Percentiles rank a stretch among this genome's conserved stretches.
phyloP scores from a whole-genome alignment of 352 stramenopile genomes.

The Phytophthora megakarya region DNA sequence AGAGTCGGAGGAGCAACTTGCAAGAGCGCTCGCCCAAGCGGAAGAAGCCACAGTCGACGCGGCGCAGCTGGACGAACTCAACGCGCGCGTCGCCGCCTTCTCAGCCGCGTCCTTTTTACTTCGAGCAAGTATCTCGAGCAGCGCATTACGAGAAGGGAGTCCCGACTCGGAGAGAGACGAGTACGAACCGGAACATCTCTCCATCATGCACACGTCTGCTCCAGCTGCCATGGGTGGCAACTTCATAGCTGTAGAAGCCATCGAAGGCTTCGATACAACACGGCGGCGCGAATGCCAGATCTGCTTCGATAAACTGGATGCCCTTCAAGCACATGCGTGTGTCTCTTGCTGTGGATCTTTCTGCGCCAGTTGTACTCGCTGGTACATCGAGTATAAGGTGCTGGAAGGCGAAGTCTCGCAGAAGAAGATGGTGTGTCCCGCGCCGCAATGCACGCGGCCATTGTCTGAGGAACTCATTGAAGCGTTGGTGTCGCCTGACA shows the following conservation, averaged over 20 bases:
- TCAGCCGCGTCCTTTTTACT: constrained; percentile 46
- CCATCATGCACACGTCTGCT: constrained; percentile 22
- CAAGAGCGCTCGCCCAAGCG: constrained; percentile 24
- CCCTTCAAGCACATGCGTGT: constrained; percentile 52
- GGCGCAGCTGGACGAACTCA: constrained; percentile 46
- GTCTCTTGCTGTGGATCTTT: constrained; percentile 48
- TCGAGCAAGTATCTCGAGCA: constrained; percentile 54
- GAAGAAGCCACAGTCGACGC: constrained; percentile 24
- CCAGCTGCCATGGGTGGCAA: constrained; percentile 13
- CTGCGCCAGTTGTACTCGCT: constrained; percentile 65
- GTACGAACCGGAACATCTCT: constrained; percentile 18
- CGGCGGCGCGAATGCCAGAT: constrained; percentile 65
- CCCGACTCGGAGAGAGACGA: constrained; percentile 16
- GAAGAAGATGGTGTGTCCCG: constrained; percentile 76
- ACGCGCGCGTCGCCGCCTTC: constrained; percentile 42
- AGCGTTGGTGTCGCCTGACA: constrained; percentile 49
- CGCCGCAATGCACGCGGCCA: constrained; percentile 55
- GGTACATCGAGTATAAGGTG: constrained; percentile 83
- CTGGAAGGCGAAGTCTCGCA: constrained; percentile 73
- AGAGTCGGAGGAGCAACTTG: constrained; percentile 36
- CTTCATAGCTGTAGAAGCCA: not conserved
- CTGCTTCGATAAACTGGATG: constrained; percentile 71
- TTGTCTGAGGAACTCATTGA: constrained; percentile 60
- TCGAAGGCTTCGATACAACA: constrained; percentile 33
- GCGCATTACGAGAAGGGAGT: constrained; percentile 10